Evolutionary conservation across 352 stramenopile genomes (phyloP), one percentile per base, ranked within the genome.

Genomic region (Pythium periplocum): DNA sequence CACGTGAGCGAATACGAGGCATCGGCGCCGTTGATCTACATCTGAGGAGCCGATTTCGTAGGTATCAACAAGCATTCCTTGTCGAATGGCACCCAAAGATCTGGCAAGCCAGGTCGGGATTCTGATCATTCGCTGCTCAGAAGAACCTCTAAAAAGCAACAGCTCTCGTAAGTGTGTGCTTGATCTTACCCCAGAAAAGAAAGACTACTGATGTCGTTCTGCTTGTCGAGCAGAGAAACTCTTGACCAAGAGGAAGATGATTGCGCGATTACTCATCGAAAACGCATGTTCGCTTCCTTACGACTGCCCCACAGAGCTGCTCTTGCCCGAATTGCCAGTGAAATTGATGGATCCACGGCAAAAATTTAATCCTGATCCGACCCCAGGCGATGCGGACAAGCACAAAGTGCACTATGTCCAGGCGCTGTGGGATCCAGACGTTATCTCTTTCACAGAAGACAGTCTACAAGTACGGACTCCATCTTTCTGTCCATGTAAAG

Each of bases 261-360:
- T 87, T 34, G 71, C 73, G 12, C 62, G 71, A 31, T 66, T 83
- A 4, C 38, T 87, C 12, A 86, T 87, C 41, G 68, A 73, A 45
- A 59, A 86, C 40, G 74, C 72, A 12, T 44, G 61, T 2, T 51
- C 59, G 9, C 52, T 84, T 0, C 68, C 74, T 4, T 80, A 83
- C 48, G 70, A 83, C 39, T 73, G 57, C 44, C 39, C 59, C 35
- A 73, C 67, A 4, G 69, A 78, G 45, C 57, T 79, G 41, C 12
- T 40, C 7, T 10, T 52, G 10, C 46, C 46, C 11, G 32, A 52
- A 35, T 11, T 52, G 55, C 63, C 26, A 47, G 72, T 6, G 57
- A 67, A 43, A 50, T 61, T 52, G 47, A 52, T 33, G 4, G 30
- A 44, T 7, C 52, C 42, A 5, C 47, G 8, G 5, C 37, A 37